Base-by-base conservation (phyloP, 2,329 filamentous ascomycete species). In the Fonsecaea erecta region DNA sequence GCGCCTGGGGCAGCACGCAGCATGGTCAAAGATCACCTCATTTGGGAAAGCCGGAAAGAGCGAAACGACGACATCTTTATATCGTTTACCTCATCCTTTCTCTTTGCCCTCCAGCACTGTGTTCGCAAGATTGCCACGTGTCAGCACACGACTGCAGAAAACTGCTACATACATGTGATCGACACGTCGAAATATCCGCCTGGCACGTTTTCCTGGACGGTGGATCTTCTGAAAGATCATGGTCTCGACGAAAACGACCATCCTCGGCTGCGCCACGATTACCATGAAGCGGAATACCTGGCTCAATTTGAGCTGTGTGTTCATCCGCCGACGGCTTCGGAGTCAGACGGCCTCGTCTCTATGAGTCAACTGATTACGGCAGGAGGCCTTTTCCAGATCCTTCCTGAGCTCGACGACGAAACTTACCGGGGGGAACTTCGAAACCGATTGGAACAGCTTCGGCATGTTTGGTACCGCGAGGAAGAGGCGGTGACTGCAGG, bases 101-200 rank as follows among this genome's bases (percentile, higher is more conserved):
- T 40, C 18, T 56, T 56, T n/a, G 53, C 32, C 6, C 34, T 56
- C 11, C 53, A 40, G 21, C 53, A 56, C 21, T 56, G 32, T 40
- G 18, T 56, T 24, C 32, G 32, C 32, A 56, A 43, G 34, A 56
- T 56, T 37, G 12, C 6, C n/a, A 18, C 16, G 34, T 14, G 53
- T 24, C 16, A 34, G 30, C 18, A 11, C 1, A 56, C 53, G 16
- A 26, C 34, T 16, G 16, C 8, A n/a, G 24, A 18, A 35, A 56
- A 37, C 21, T 55, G 52, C 30, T 55, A 55, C 52, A 55, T 55
- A 9, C 35, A 30, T 32, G 35, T 55, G 6, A 55, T 37, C 18
- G 30, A 37, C 30, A 55, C 52, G 6, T 37, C 1, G 30, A 37
- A 55, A 32, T 55, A 55, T 35, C 30, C 52, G 5, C 3, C 52